Evolutionary conservation across 2,329 filamentous ascomycete species (phyloP), one percentile per base, ranked within the genome.

Genomic region (Phialocephala subalpina): DNA sequence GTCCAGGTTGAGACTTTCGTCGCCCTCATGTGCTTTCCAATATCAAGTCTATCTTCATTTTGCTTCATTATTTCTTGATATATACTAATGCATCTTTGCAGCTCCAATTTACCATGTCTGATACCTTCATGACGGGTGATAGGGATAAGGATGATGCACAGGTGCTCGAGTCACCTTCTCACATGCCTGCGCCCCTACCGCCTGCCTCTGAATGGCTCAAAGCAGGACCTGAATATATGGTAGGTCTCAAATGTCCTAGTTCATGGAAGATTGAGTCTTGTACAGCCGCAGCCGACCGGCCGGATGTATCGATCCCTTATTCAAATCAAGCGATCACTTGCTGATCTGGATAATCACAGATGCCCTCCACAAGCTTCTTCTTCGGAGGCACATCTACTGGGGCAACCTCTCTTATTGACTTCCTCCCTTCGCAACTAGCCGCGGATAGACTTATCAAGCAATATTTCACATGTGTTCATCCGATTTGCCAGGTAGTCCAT

Each of bases 391-490:
- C 82, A 68, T 69, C 79, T 72, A 74, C 82, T 73, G 76, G 82
- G 68, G 81, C 82, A 6, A 81, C 82, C 11, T 82, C 83, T 0
- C 76, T 92, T 8, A 80, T 88, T 60, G 82, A 87, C 35, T 87
- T 90, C 68, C 78, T 93, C 8, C 91, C 90, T 0, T 81, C 84
- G 3, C 83, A 82, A 65, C 75, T 78, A 12, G 81, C 85, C 3
- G 87, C 88, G 3, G 87, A 92, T 75, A 82, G 82, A 40, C 80
- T 94, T 2, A 81, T 92, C 53, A 79, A 83, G 53, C 89, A 90
- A 64, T 94, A 94, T 72, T 91, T 90, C 76, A 74, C 82, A 29
- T 85, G 86, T 18, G 91, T 93, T 16, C 89, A 94, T 75, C 84
- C 87, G 2, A 83, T 94, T 62, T 88, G 88, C 27, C 84, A 87